A percentile compares a stretch with the other conserved stretches of the same genome.
Evolutionary conservation across 1,284 basidiomycete genomes (phyloP).

Genomic region (Cryptococcus jaspeensis): DNA sequence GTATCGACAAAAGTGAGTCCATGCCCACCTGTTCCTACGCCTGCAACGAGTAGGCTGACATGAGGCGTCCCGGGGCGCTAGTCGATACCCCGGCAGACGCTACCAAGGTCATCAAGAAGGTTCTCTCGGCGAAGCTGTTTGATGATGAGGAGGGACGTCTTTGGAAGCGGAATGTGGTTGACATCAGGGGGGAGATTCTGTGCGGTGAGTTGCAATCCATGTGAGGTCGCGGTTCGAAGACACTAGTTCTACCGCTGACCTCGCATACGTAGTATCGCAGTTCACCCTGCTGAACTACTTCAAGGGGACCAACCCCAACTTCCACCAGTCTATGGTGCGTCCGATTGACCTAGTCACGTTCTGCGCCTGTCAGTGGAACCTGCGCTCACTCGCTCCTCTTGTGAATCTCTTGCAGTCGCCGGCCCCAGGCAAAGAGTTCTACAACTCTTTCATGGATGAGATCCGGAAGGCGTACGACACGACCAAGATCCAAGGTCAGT

Average conservation of each 20-base stretch:
- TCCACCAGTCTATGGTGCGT: conserved; percentile 81
- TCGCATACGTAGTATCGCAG: conserved; percentile 52
- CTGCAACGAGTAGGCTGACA: neutral
- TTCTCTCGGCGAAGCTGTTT: conserved; percentile 72
- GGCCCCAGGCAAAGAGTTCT: conserved; percentile 67
- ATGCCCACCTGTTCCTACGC: conserved; percentile 2
- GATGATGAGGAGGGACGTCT: conserved; percentile 53
- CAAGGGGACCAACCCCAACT: conserved; percentile 75
- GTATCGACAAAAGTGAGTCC: conserved; percentile 71
- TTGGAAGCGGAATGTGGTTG: conserved; percentile 80
- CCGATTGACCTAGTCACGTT: too few species aligned
- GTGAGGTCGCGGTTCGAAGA: conserved; percentile 18
- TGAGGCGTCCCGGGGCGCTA: conserved; percentile 41
- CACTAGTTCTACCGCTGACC: too few species aligned
- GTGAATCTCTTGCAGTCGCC: conserved; percentile 57
- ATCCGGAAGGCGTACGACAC: conserved; percentile 66
- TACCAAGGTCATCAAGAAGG: conserved; percentile 70
- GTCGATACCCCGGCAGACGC: conserved; percentile 76
- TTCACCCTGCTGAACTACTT: conserved; percentile 88
- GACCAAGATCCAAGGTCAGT: conserved; percentile 72
- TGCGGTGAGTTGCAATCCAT: conserved; percentile 56
- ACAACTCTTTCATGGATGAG: conserved; percentile 67
- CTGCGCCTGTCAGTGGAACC: too few species aligned
- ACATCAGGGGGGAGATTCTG: conserved; percentile 78
- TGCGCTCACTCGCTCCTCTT: too few species aligned